Percentiles rank a stretch among this genome's conserved stretches.
Conservation (phyloP, 1,139 yeast genomes). For the Suzukiozyma palmioleophila region DNA sequence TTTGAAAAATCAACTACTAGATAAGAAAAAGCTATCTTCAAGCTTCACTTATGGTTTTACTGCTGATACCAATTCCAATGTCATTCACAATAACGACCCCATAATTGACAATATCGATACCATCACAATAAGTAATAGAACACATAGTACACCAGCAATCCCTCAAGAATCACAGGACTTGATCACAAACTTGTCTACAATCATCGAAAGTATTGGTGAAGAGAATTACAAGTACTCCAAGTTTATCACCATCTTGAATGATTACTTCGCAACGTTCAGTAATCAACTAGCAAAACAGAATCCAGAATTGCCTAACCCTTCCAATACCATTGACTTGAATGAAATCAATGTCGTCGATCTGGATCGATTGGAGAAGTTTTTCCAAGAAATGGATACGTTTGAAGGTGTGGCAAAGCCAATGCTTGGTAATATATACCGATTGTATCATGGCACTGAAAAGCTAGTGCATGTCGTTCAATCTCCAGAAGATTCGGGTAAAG, state of each 20-base stretch:
- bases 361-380: constrained; percentile 17
- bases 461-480: constrained; percentile 5
- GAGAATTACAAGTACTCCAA: constrained; percentile 38
- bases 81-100: constrained; percentile 33
- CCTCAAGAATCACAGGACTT: constrained; percentile 33
- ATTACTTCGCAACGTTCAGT: constrained; percentile 24
- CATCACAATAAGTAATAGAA: constrained; percentile 6
- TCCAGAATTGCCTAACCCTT: constrained; percentile 29
- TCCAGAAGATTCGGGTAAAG: constrained; percentile 8
- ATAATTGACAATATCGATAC: constrained; percentile 23
- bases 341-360: constrained; percentile 14
- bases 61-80: constrained; percentile 17
- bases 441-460: constrained; percentile 12
- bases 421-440: constrained; percentile 24
- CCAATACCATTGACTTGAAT: constrained; percentile 27
- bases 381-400: constrained; percentile 35
- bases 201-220: constrained; percentile 35
- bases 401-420: constrained; percentile 35
- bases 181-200: constrained; percentile 32
- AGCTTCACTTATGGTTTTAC: constrained; percentile 28
- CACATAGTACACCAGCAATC: constrained; percentile 15
- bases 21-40: constrained; percentile 30
- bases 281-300: constrained; percentile 7
- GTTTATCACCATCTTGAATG: constrained; percentile 27
- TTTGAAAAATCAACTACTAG: constrained; percentile 37